Conservation (phyloP, 169 alveolate genomes). For the Plasmodium berghei region DNA sequence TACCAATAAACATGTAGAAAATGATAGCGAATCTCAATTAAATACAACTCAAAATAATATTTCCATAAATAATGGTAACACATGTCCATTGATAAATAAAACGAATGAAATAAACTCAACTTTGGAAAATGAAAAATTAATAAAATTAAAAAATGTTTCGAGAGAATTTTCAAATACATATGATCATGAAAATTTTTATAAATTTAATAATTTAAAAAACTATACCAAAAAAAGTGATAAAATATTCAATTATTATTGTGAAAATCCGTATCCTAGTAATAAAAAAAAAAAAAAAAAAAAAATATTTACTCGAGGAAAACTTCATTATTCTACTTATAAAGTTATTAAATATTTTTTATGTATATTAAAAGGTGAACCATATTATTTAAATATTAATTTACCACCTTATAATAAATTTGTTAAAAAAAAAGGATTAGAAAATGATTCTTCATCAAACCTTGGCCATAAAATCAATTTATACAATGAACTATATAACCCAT, state of each 20-base stretch:
- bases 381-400: conserved; percentile 31
- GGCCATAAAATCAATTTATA: conserved; percentile 11
- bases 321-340: conserved; percentile 71
- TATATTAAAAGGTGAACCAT: conserved; percentile 67
- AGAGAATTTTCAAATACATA: not conserved
- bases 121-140: not conserved
- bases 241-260: conserved; percentile 1
- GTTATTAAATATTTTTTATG: conserved; percentile 58
- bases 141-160: not conserved
- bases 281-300: conserved; percentile 19
- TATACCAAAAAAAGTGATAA: not conserved
- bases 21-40: not conserved
- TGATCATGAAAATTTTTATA: conserved; percentile 44
- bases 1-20: not conserved
- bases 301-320: conserved; percentile 10
- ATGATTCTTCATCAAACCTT: not conserved
- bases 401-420: conserved; percentile 43
- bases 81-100: not conserved
- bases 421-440: conserved; percentile 18
- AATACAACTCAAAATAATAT: not conserved
- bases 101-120: too few relatives aligned
- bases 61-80: not conserved
- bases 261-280: conserved; percentile 14
- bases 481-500: not conserved
- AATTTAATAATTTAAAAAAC: conserved; percentile 14